A percentile compares a stretch with the other conserved stretches of the same genome.
These are phyloP conservation scores for Picea abies DNA, from an alignment of 83 land plant species.

Conservation along the genomic window DNA sequence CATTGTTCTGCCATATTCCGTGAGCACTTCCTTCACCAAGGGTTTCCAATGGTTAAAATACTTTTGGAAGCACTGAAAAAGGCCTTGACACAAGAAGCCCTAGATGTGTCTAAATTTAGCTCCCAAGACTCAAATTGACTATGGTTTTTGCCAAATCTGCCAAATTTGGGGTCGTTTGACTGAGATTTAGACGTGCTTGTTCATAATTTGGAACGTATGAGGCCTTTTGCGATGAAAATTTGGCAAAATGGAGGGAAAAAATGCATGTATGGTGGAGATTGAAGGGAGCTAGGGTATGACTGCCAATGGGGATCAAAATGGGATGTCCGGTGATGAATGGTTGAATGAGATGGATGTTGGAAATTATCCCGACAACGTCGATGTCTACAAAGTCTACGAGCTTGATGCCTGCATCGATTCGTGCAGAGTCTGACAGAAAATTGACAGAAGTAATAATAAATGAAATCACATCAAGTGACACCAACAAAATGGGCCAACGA, in stretches of 20 bases:
- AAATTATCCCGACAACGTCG: background rate
- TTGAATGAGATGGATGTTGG: background rate
- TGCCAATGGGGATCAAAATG: constrained; percentile 12
- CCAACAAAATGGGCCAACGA: background rate
- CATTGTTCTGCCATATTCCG: background rate
- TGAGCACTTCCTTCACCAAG: background rate
- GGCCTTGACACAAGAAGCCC: no score
- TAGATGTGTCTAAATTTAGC: no score
- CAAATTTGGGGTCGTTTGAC: background rate
- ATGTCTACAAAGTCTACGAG: constrained; percentile 14
- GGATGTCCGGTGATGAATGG: background rate
- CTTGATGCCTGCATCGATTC: background rate
- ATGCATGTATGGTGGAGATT: background rate
- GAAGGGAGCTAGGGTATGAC: constrained; percentile 11
- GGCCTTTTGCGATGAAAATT: background rate
- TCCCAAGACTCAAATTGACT: no score
- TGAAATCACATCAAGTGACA: background rate
- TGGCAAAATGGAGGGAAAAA: background rate
- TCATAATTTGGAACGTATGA: background rate
- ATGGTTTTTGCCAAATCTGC: background rate
- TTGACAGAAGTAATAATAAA: background rate
- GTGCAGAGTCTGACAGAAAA: constrained; percentile 6
- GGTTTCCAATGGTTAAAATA: background rate
- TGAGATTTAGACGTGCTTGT: background rate
- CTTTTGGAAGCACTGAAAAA: no score